Conservation (phyloP, 208 protist genomes). For the Wallacemonas sp. region DNA sequence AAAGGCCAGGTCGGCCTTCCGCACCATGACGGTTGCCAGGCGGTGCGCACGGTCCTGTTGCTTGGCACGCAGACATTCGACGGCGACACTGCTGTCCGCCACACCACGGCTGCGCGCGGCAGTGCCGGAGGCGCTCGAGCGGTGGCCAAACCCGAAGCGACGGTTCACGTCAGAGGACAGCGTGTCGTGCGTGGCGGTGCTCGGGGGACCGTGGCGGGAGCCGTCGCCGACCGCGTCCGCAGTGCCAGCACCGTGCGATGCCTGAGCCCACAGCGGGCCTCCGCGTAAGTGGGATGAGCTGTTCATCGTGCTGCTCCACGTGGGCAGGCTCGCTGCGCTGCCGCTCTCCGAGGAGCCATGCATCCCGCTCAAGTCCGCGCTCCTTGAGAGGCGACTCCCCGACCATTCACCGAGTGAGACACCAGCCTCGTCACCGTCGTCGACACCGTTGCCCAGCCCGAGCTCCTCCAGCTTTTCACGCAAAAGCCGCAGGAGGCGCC, state of each 20-base stretch:
- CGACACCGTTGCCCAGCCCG: background rate
- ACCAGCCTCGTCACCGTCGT: background rate
- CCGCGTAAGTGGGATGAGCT: too few relatives aligned
- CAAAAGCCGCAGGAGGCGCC: background rate
- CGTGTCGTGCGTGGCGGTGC: background rate
- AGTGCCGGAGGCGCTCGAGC: constrained; percentile 2
- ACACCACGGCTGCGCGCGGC: background rate
- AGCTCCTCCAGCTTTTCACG: background rate
- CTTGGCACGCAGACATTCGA: constrained; percentile 12
- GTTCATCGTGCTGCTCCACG: too few relatives aligned
- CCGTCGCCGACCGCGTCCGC: background rate
- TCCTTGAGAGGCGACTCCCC: too few relatives aligned
- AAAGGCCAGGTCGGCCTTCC: constrained; percentile 19
- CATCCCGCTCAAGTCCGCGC: too few relatives aligned
- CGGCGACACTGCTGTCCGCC: constrained; percentile 4
- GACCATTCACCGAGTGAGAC: background rate
- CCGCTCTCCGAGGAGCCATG: too few relatives aligned
- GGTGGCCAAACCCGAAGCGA: background rate
- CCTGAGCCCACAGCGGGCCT: too few relatives aligned
- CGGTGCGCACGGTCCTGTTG: constrained; percentile 9
- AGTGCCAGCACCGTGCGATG: too few relatives aligned
- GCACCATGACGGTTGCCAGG: constrained; percentile 1
- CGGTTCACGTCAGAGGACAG: background rate
- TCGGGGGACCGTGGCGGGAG: background rate
- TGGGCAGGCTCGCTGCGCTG: too few relatives aligned